Conservation (phyloP, 2,329 filamentous ascomycete genomes). For the Diaporthe helianthi region DNA sequence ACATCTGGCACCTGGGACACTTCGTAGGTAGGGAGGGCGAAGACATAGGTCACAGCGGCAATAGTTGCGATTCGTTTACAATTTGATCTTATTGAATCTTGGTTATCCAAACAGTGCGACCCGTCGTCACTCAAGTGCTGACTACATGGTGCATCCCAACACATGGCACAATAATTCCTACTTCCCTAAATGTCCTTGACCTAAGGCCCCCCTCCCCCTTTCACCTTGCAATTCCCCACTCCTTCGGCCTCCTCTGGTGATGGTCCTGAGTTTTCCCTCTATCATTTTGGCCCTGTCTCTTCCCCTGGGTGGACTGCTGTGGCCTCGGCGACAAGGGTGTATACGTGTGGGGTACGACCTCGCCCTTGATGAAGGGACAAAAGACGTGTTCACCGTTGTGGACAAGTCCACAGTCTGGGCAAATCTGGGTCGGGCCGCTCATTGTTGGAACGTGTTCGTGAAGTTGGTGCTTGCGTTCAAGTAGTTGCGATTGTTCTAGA, state of each 20-base stretch:
- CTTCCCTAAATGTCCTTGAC: neutral
- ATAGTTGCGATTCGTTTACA: neutral
- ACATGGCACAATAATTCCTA: neutral
- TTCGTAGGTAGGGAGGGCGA: no score
- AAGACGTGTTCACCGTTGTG: constrained; percentile 20
- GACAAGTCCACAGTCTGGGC: constrained; percentile 15
- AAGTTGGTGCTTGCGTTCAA: no score
- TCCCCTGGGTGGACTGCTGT: neutral
- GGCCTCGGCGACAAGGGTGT: neutral
- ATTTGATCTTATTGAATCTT: neutral
- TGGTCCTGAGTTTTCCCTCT: neutral
- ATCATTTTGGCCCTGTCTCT: neutral
- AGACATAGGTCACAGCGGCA: no score
- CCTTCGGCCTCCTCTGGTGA: neutral
- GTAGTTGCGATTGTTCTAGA: neutral
- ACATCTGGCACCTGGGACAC: no score
- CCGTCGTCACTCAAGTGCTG: neutral
- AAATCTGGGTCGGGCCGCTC: constrained; percentile 6
- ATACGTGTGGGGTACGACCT: neutral
- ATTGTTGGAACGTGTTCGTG: neutral
- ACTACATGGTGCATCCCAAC: neutral
- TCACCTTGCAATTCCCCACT: constrained; percentile 15
- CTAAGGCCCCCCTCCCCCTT: no score
- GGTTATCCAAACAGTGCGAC: neutral
- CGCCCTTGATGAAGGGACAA: neutral